Conservation (phyloP, 106 monocot genomes). For the Dioscorea alata region DNA sequence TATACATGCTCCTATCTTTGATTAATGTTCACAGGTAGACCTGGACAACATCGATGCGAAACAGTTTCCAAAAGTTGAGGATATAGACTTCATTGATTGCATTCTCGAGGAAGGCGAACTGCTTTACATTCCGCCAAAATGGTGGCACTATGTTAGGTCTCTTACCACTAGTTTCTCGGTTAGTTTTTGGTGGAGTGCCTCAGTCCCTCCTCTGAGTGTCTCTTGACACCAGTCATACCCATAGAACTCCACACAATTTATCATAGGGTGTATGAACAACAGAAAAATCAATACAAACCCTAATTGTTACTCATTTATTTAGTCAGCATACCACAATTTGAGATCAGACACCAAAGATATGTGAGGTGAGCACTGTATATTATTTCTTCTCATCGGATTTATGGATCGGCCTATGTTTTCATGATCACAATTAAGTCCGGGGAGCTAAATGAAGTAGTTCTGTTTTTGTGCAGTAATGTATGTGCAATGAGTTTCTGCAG, state of each 20-base stretch:
- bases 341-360: neutral
- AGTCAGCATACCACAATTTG: neutral
- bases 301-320: neutral
- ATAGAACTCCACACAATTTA: neutral
- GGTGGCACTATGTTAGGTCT: slow-evolving; percentile 85
- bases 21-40: slow-evolving; percentile 52
- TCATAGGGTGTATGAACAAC: neutral
- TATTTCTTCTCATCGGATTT: neutral
- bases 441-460: too few species aligned
- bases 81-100: slow-evolving; percentile 65
- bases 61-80: slow-evolving; percentile 54
- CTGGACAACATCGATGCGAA: slow-evolving; percentile 56
- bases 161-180: slow-evolving; percentile 87
- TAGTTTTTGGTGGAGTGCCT: slow-evolving; percentile 81
- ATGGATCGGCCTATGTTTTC: neutral
- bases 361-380: neutral
- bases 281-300: neutral
- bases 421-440: too few species aligned
- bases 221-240: neutral
- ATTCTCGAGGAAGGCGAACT: slow-evolving; percentile 70
- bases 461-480: too few species aligned
- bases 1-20: too few species aligned
- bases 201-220: neutral
- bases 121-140: slow-evolving; percentile 78
- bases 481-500: too few species aligned